These are phyloP conservation scores for Candida quercuum DNA, from an alignment of 805 yeast species.

Conservation along the genomic window DNA sequence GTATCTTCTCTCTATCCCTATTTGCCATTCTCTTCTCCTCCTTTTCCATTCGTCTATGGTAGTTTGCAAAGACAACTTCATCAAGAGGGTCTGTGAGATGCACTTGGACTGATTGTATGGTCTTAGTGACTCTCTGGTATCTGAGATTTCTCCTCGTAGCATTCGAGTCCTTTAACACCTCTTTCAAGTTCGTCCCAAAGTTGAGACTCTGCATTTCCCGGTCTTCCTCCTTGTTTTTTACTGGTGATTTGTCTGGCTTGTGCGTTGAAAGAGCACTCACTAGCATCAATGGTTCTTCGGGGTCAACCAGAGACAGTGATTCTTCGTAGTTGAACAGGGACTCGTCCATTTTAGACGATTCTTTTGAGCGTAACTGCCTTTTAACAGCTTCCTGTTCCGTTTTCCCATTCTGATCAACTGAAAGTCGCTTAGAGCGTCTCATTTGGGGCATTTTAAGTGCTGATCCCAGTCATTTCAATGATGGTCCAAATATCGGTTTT, in stretches of 20 bases:
- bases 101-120: constrained; percentile 2
- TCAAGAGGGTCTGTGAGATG: constrained; percentile 36
- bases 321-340: constrained; percentile 24
- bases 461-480: no score
- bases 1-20: constrained; percentile 48
- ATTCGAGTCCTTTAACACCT: neutral
- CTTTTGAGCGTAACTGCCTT: constrained; percentile 15
- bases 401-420: neutral
- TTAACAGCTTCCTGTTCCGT: no score
- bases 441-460: no score
- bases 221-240: neutral
- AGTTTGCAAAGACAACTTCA: constrained; percentile 35
- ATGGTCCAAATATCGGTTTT: neutral
- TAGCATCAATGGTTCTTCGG: constrained; percentile 2
- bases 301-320: constrained; percentile 12
- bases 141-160: constrained; percentile 9
- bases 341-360: constrained; percentile 12
- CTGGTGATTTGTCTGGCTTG: neutral
- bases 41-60: constrained; percentile 56
- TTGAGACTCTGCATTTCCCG: neutral
- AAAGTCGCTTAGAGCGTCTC: neutral
- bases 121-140: constrained; percentile 5
- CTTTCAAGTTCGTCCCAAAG: neutral
- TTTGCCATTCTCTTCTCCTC: constrained; percentile 54
- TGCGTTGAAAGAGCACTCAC: neutral